Conservation (phyloP, 352 stramenopile species). For the Lagenidium giganteum region DNA sequence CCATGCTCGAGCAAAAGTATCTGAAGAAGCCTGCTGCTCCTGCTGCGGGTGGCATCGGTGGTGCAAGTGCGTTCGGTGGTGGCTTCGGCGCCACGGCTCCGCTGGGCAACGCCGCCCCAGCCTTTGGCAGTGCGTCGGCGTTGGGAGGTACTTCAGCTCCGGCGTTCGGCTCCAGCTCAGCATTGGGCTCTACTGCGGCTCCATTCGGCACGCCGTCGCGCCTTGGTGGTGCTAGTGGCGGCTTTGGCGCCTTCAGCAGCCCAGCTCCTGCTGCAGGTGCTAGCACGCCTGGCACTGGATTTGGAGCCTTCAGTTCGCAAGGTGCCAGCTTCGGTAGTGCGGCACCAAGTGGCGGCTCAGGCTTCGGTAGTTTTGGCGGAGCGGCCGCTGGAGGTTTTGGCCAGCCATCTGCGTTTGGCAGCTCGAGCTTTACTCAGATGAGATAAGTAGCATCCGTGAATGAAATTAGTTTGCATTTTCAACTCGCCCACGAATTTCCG, state of each 20-base stretch:
- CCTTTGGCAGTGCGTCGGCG: conserved; percentile 42
- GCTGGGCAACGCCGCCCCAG: conserved; percentile 8
- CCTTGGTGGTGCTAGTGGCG: conserved; percentile 31
- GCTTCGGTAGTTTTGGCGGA: conserved; percentile 19
- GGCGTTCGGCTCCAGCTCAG: conserved; percentile 47
- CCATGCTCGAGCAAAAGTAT: conserved; percentile 78
- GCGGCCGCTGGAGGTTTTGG: conserved; percentile 18
- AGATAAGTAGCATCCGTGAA: conserved; percentile 18
- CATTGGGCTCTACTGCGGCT: conserved; percentile 6
- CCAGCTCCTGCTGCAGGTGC: too few species aligned
- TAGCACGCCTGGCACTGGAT: conserved; percentile 32
- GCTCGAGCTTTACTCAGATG: conserved; percentile 54
- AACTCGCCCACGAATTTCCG: too few species aligned
- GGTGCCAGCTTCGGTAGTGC: conserved; percentile 12
- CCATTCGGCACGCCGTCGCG: conserved; percentile 45
- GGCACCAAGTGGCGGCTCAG: conserved; percentile 9
- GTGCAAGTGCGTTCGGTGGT: conserved; percentile 24
- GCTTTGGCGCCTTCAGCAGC: conserved; percentile 24
- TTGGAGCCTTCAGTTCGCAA: conserved; percentile 22
- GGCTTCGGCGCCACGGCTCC: too few species aligned
- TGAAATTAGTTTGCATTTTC: too few species aligned
- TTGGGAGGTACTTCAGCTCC: conserved; percentile 29
- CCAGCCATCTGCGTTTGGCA: conserved; percentile 29
- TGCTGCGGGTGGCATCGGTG: conserved; percentile 31
- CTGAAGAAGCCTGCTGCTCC: conserved; percentile 21